Conservation (phyloP, 305 asterid genomes). For the Nicotiana rustica region DNA sequence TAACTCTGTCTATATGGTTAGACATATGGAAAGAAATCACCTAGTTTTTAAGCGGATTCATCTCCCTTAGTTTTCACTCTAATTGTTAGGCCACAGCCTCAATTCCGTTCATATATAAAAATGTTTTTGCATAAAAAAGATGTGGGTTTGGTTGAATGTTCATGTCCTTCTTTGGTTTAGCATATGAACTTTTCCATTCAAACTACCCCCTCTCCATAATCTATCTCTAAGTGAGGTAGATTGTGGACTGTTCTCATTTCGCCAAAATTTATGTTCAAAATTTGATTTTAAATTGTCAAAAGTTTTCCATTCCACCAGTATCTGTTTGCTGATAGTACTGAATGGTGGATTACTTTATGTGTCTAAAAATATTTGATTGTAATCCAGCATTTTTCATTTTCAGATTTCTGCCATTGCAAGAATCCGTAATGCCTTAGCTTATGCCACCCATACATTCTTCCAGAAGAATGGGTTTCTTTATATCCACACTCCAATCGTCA, state of each 20-base stretch:
- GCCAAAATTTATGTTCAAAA: not conserved
- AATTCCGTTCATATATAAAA: not conserved
- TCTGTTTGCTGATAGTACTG: not conserved
- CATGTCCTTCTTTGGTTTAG: not conserved
- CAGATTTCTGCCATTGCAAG: slow-evolving; percentile 92
- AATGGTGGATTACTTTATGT: not conserved
- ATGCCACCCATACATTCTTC: slow-evolving; percentile 97
- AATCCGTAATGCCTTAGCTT: slow-evolving; percentile 88
- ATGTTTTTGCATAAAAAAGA: not conserved
- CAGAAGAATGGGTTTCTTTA: slow-evolving; percentile 86
- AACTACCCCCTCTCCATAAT: not conserved
- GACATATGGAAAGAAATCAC: not conserved
- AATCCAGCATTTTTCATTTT: slow-evolving; percentile 28
- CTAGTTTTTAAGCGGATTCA: not conserved
- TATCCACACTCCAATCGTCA: slow-evolving; percentile 91
- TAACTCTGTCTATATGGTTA: not conserved
- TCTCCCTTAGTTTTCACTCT: not conserved
- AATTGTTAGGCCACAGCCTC: not conserved
- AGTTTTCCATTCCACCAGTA: not conserved
- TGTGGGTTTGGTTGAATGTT: not conserved
- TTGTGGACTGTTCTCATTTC: not conserved
- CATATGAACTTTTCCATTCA: not conserved
- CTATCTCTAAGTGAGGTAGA: not conserved
- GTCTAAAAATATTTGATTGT: not conserved
- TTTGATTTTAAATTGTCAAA: not conserved